A percentile compares a stretch with the other conserved stretches of the same genome.
Conservation (phyloP, 2,329 filamentous ascomycete genomes). For the Lasiodiplodia gonubiensis region DNA sequence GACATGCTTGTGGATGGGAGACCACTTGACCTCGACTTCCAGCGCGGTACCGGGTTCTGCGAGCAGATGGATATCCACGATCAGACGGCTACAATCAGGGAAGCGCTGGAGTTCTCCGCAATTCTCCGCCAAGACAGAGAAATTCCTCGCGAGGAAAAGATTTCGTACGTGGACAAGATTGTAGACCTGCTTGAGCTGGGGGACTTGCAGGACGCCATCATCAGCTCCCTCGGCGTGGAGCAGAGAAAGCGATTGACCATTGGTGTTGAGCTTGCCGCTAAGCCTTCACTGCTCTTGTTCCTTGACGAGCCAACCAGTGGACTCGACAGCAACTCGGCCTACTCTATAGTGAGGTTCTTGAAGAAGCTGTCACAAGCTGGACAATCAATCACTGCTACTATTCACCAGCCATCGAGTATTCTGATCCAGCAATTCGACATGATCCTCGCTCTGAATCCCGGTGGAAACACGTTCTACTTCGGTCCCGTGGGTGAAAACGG, state of each 20-base stretch:
- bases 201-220: conserved; percentile 72
- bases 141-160: conserved; percentile 8
- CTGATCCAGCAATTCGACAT: conserved; percentile 84
- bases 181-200: conserved; percentile 78
- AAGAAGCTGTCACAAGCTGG: conserved; percentile 69
- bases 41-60: conserved; percentile 74
- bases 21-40: conserved; percentile 61
- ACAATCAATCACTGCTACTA: conserved; percentile 76
- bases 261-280: conserved; percentile 78
- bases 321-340: conserved; percentile 77
- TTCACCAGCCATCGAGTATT: conserved; percentile 82
- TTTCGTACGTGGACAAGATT: conserved; percentile 61
- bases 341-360: conserved; percentile 77
- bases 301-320: conserved; percentile 85
- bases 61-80: conserved; percentile 88
- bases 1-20: conserved; percentile 70
- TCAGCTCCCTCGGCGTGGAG: conserved; percentile 82
- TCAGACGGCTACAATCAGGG: conserved; percentile 77
- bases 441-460: conserved; percentile 73
- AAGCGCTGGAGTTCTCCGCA: conserved; percentile 80
- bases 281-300: conserved; percentile 81
- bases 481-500: conserved; percentile 68
- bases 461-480: conserved; percentile 73
- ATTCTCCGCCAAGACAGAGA: conserved; percentile 63
- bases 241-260: conserved; percentile 83